Base-by-base conservation (phyloP, 2,329 filamentous ascomycete species). In the Venturia effusa region DNA sequence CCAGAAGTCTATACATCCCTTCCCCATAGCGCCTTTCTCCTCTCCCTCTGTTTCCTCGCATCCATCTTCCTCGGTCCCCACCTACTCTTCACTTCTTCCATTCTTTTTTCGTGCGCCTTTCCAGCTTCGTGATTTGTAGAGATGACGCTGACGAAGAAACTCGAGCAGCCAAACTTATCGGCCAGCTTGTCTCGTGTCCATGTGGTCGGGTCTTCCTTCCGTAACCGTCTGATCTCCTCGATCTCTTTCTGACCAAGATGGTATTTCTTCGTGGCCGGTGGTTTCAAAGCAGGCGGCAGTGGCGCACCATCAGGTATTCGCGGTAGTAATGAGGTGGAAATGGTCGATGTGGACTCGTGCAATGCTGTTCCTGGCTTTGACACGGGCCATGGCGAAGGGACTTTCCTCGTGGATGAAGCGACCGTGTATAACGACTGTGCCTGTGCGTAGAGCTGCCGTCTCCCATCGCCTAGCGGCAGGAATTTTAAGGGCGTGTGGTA, bases 401-500 rank as follows among this genome's bases (percentile, higher is more conserved):
- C 6, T 24, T 43, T 62, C 67, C 64, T 66, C 66, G 64, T 34
- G 1, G 48, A 37, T 54, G 69, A 67, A 43, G 69, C 70, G 1
- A 71, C 67, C 60, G 66, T 65, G 34, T 67, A 66, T 41, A 66
- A 68, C 30, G 69, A 66, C 51, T 65, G 66, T 22, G 72, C 64
- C 13, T 74, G 68, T n/a, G 73, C 67, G 68, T 79, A 79, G 37
- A 84, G 72, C 51, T 72, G 69, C 66, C 79, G 75, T 64, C 85
- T 79, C 27, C 78, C 76, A 74, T 88, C 86, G 67, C 79, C 76
- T 63, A 77, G 71, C 5, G 86, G 86, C 8, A 88, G 78, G 71
- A 88, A 88, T 67, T 86, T 85, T 34, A 79, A 74, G 1, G 86
- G 86, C 1, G 86, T 88, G 71, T 86, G 83, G 70, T 84, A 85